phyloP scores from a whole-genome alignment of 2,329 filamentous ascomycete species.

The Xylariaceae sp. region DNA sequence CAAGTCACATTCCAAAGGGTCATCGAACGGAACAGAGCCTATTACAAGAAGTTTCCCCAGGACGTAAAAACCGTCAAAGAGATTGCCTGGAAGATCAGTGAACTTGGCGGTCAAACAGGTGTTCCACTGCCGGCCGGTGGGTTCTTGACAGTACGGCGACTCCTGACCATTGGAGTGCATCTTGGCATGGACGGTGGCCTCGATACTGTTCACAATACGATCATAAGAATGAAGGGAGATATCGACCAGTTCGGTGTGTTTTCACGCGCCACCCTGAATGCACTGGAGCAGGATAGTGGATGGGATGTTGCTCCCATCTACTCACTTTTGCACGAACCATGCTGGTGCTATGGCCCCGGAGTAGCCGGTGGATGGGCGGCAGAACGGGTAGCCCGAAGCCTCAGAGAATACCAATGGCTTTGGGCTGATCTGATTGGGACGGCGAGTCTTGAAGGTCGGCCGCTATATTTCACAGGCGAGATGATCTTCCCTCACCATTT shows the following conservation, averaged over 20 bases:
- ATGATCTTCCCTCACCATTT: slow-evolving; percentile 90
- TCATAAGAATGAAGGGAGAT: slow-evolving; percentile 66
- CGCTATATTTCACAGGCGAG: slow-evolving; percentile 80
- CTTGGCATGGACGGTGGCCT: slow-evolving; percentile 78
- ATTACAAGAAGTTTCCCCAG: slow-evolving; percentile 80
- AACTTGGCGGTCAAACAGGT: slow-evolving; percentile 43
- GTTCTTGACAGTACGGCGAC: slow-evolving; percentile 62
- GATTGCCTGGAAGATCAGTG: slow-evolving; percentile 59
- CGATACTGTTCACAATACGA: slow-evolving; percentile 65
- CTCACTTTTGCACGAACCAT: slow-evolving; percentile 77
- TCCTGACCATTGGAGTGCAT: slow-evolving; percentile 70
- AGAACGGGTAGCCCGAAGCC: slow-evolving; percentile 51
- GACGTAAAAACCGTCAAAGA: slow-evolving; percentile 64
- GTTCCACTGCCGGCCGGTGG: slow-evolving; percentile 67
- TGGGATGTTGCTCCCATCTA: slow-evolving; percentile 81
- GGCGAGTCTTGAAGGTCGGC: slow-evolving; percentile 37
- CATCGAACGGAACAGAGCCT: slow-evolving; percentile 65
- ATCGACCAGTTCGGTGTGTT: slow-evolving; percentile 71
- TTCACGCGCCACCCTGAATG: slow-evolving; percentile 62
- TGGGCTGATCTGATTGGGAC: slow-evolving; percentile 36
- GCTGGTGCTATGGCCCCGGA: slow-evolving; percentile 68
- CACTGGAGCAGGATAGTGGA: slow-evolving; percentile 59
- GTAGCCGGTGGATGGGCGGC: slow-evolving; percentile 70
- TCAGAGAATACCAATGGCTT: slow-evolving; percentile 49
- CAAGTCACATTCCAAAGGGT: slow-evolving; percentile 63